A percentile compares a stretch with the other conserved stretches of the same genome.
Conservation (phyloP, 129 eudicot genomes). For the Solidago caesia region DNA sequence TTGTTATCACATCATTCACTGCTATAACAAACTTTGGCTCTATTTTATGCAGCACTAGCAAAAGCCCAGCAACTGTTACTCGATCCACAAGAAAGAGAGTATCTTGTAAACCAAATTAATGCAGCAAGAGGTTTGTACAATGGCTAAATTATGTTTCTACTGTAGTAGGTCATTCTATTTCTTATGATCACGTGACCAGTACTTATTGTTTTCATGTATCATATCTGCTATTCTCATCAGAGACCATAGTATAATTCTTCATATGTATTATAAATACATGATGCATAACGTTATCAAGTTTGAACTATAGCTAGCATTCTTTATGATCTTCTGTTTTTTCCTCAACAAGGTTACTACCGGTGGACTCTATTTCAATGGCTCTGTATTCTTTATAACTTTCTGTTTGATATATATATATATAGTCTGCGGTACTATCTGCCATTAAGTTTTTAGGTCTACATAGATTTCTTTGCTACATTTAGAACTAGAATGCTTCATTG, state of each 20-base stretch:
- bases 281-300: no score
- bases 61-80: conserved; percentile 95
- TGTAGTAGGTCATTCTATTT: conserved; percentile 18
- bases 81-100: conserved; percentile 91
- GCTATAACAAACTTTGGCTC: conserved; percentile 4
- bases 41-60: conserved; percentile 71
- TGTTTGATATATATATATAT: not conserved
- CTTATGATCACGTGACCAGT: not conserved
- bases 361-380: no score
- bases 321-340: no score
- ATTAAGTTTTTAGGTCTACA: not conserved
- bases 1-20: conserved; percentile 20
- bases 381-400: no score
- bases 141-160: conserved; percentile 9
- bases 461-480: conserved; percentile 8
- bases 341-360: no score
- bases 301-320: no score
- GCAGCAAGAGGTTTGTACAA: conserved; percentile 79
- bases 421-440: not conserved
- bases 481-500: conserved; percentile 1
- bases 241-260: no score
- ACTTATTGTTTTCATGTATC: conserved; percentile 15
- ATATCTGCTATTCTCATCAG: not conserved
- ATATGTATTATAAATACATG: no score
- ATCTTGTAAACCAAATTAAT: conserved; percentile 78